Evolutionary conservation across 169 alveolate species (phyloP).

Genomic region (Theileria parva): DNA sequence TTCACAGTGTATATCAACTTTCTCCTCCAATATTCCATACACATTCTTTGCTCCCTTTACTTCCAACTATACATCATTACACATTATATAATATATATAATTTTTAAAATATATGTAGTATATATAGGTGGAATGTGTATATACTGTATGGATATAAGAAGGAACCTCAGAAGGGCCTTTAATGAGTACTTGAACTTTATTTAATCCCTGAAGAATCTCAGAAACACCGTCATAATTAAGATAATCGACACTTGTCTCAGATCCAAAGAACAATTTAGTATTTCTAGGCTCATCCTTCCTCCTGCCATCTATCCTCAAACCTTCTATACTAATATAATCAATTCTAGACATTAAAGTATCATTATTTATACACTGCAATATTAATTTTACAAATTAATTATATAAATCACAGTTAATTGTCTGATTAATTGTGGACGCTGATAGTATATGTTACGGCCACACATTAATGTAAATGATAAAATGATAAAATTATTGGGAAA

Average conservation of each 20-base stretch:
- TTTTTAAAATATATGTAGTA: no score
- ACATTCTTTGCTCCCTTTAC: background rate
- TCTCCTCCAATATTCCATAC: slow-evolving; percentile 24
- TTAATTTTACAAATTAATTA: background rate
- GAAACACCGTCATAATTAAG: slow-evolving; percentile 59
- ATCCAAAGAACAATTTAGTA: slow-evolving; percentile 66
- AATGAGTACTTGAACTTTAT: slow-evolving; percentile 52
- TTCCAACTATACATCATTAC: background rate
- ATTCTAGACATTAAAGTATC: slow-evolving; percentile 46
- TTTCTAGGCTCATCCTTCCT: slow-evolving; percentile 67
- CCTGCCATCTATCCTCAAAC: slow-evolving; percentile 77
- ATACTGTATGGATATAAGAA: background rate
- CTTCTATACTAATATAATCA: slow-evolving; percentile 75
- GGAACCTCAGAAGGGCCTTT: slow-evolving; percentile 65
- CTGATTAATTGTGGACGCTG: no score
- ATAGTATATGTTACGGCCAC: background rate
- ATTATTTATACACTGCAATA: background rate
- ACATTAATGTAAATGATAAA: background rate
- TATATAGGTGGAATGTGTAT: no score
- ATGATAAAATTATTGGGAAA: background rate
- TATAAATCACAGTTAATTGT: no score
- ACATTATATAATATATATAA: background rate
- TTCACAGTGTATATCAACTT: slow-evolving; percentile 56
- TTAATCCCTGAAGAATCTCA: slow-evolving; percentile 57
- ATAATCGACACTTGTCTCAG: slow-evolving; percentile 53